Base-by-base conservation (phyloP, 495 filamentous ascomycete species). In the Glonium stellatum region DNA sequence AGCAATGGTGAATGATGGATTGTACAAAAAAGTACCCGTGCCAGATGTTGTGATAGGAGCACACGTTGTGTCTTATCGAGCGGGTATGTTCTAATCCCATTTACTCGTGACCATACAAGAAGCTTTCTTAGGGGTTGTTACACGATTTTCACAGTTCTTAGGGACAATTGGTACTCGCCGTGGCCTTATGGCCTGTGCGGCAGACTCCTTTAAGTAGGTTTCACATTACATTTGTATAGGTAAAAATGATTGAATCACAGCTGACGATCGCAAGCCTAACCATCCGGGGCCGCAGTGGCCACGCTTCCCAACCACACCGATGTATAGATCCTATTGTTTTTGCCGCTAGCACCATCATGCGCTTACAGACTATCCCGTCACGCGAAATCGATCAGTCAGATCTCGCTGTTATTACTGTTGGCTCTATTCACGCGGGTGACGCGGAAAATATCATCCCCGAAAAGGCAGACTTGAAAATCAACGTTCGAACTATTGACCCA, bases 1-100 rank as follows among this genome's bases (percentile, higher is more conserved):
- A 62, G 77, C 78, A 0, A 86, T 86, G 84, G 69, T 87, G 1
- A 75, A 80, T 37, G 83, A 85, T 59, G 83, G 80, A 0, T 68
- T 87, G 1, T 86, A 83, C 61, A 73, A 78, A 59, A 70, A 62
- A n/a, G 63, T 76, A 27, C 77, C 77, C 1, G 51, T 75, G 21
- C 84, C 83, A 3, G 81, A 84, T 61, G 58, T 83, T 9, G 77
- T 83, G 0, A 70, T 87, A 15, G 80, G 79, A 8, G 77, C 79
- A 52, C 83, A 87, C 70, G 78, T 84, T 4, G 70, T 76, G 62
- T 61, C 73, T 1, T 37, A 59, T 11, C 58, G 58, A n/a, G 57
- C 72, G 8, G 76, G 76, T 9, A 39, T n/a, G n/a, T n/a, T n/a
- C n/a, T n/a, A n/a, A n/a, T n/a, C n/a, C n/a, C n/a, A n/a, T n/a